Conservation (phyloP, 192 early-diverging fungal species). For the Linnemannia schmuckeri region DNA sequence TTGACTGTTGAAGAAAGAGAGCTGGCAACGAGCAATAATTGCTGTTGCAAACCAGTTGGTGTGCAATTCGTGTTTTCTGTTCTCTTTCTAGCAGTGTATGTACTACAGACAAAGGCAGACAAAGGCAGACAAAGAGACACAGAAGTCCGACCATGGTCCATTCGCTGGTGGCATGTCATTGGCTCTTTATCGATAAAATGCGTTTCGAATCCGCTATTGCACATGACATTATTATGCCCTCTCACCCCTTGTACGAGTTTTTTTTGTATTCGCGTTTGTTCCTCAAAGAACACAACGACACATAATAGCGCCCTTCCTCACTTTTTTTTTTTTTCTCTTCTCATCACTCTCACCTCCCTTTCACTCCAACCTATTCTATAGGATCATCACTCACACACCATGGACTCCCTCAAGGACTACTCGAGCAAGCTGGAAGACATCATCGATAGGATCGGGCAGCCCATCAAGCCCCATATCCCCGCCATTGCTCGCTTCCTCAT, state of each 20-base stretch:
- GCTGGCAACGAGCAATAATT: no score
- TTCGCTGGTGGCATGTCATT: neutral
- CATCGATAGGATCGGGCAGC: conserved; percentile 79
- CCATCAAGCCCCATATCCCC: conserved; percentile 91
- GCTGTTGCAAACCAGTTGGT: no score
- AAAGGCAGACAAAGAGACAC: no score
- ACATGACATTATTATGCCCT: neutral
- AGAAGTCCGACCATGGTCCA: neutral
- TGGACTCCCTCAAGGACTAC: conserved; percentile 59
- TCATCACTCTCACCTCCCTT: neutral
- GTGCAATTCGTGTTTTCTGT: no score
- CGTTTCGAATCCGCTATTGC: neutral
- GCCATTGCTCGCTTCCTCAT: conserved; percentile 91
- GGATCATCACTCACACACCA: conserved; percentile 15
- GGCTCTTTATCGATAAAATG: neutral
- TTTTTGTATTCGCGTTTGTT: neutral
- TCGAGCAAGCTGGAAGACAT: conserved; percentile 75
- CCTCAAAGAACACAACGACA: no score
- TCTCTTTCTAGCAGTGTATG: no score
- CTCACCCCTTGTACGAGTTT: neutral
- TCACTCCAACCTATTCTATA: neutral
- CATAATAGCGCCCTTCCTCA: no score
- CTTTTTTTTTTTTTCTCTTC: neutral
- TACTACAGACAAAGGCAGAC: no score
- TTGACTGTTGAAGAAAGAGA: no score